Evolutionary conservation across 805 yeast species (phyloP), one percentile per base, ranked within the genome.

Genomic region (Kodamaea kaohsiungensis): DNA sequence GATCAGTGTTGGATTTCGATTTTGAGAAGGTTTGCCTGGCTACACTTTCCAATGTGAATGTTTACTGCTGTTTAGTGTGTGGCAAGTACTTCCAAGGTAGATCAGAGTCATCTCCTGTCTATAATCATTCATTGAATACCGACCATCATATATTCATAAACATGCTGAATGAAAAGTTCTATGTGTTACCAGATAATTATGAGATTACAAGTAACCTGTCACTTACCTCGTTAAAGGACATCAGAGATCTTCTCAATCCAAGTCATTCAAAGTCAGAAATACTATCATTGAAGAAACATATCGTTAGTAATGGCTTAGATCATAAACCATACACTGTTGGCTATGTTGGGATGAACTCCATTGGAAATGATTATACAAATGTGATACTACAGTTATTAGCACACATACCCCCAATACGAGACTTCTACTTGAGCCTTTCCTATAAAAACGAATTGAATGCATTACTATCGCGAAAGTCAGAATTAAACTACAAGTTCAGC

Each of bases 31-130:
- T 81, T 1, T 89, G 96, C 66, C 76, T 83, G 43, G 80, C 86
- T 0, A 80, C 91, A 0, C 71, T 88, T 18, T 77, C 89, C 0
- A 78, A 74, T 39, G 71, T 79, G 17, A 86, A 87, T 61, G 80
- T 89, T 0, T 87, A 88, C 61, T 84, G 89, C 33, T 89, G 96
- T 63, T 69, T 89, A 17, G 78, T 78, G 0, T 89, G 96, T 69
- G 93, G 92, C 35, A 85, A 81, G 61, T 89, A 83, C 67, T 79
- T 83, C 51, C 86, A 84, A 59, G 96, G 96, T 0, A 75, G 91
- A 19, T 80, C 84, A 1, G 72, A 68, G 53, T 65, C 79, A n/a
- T 82, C 92, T 0, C 85, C 85, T 18, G 91, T 92, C 0, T 87
- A 83, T 61, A 63, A 73, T 13, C 96, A 89, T 65, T 79, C 91